Base-by-base conservation (phyloP, 2,329 filamentous ascomycete species). In the Xylaria hypoxylon region DNA sequence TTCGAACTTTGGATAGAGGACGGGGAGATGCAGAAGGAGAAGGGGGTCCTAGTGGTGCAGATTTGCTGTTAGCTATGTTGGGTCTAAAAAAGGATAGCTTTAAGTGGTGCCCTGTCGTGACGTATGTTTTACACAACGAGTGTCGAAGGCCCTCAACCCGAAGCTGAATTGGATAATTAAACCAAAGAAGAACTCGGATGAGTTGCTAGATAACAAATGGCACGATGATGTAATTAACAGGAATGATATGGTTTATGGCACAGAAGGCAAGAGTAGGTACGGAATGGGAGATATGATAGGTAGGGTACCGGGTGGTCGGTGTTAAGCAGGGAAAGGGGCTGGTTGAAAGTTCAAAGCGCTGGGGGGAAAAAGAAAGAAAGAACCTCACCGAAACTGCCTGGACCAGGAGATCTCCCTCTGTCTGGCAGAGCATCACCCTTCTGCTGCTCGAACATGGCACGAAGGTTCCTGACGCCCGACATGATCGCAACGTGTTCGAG, bases 401-500 rank as follows among this genome's bases (percentile, higher is more conserved):
- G 73, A 69, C 84, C 87, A 60, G 90, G 90, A 64, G 89, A 91
- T 78, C 91, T 85, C 68, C 91, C 91, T 81, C 91, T 85, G 70
- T 78, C 90, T 17, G 89, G 88, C 70, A 89, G 86, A 73, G 86
- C 82, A 72, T 88, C 86, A 77, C 85, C 87, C 79, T 88, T 92
- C 77, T 89, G 88, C 77, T 89, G 88, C 83, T 94, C 92, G 78
- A 94, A 94, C 86, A 92, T 93, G 76, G 92, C 92, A 74, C 90
- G 86, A 71, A 94, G 87, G 81, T 92, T 92, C 81, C 85, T 90
- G 75, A 92, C 90, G 75, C 87, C 89, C 76, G 89, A 89, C 86
- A 89, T 89, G 75, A 78, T 82, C 79, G 79, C 79, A 73, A 79
- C 64, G 61, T 67, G 62, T 62, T 59, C 58, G 44, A 60, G 61